Evolutionary conservation across 2,329 filamentous ascomycete species (phyloP).

Genomic region (Colletotrichum siamense): DNA sequence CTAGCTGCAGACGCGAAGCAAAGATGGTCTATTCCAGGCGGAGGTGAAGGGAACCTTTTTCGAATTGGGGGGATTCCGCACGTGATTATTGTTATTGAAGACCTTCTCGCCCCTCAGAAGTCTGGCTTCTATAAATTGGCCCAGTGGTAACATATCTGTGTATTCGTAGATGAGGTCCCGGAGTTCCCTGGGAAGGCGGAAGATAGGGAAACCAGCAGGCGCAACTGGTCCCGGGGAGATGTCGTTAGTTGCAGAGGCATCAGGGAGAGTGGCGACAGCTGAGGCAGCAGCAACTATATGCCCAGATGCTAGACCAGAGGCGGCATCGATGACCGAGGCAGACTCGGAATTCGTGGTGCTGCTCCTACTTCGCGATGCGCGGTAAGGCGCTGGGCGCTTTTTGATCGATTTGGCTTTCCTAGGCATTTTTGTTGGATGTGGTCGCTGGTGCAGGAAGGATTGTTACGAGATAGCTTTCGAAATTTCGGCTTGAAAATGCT

Average conservation of each 20-base stretch:
- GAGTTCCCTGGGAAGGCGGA: not conserved
- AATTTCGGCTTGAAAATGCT: accelerated
- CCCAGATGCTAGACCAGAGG: not conserved
- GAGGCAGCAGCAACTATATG: accelerated
- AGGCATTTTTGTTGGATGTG: not conserved
- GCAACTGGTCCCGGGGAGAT: not conserved
- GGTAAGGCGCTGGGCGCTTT: not conserved
- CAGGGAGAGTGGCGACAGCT: accelerated
- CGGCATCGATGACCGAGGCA: not conserved
- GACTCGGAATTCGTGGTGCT: not conserved
- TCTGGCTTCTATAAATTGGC: accelerated
- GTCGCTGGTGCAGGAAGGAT: not conserved
- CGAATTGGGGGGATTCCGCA: no score
- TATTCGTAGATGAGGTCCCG: not conserved
- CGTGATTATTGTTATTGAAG: not conserved
- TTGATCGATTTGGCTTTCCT: not conserved
- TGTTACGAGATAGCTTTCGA: not conserved
- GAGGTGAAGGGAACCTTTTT: not conserved
- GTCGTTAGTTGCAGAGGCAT: not conserved
- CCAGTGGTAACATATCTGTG: not conserved
- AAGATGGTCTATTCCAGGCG: not conserved
- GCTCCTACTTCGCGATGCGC: not conserved
- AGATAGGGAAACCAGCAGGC: not conserved
- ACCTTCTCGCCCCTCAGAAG: not conserved
- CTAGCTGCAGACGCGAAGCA: not conserved